phyloP scores from a whole-genome alignment of 345 rosid species.

The Aethionema arabicum region DNA sequence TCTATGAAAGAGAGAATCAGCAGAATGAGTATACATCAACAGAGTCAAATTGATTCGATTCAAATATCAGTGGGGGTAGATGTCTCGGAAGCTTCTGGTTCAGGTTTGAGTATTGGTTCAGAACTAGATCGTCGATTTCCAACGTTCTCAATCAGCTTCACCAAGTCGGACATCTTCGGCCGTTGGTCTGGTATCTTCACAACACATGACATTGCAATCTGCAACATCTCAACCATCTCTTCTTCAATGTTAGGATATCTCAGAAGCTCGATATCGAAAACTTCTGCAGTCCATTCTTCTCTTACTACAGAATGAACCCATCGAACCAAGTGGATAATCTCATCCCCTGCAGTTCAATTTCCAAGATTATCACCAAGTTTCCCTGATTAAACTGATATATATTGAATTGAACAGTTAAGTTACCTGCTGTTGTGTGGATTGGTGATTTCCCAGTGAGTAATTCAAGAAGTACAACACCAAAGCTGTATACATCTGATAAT shows the following conservation, averaged over 20 bases:
- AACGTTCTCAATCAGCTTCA: conserved; percentile 73
- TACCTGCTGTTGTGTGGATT: conserved; percentile 61
- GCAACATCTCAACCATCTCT: conserved; percentile 98
- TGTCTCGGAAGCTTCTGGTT: conserved; percentile 47
- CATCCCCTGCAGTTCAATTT: conserved; percentile 64
- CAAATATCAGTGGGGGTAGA: conserved; percentile 45
- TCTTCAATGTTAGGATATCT: conserved; percentile 91
- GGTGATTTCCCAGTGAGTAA: conserved; percentile 94
- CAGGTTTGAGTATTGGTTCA: conserved; percentile 48
- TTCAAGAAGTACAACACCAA: conserved; percentile 91
- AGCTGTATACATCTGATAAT: conserved; percentile 87
- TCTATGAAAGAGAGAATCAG: conserved; percentile 22
- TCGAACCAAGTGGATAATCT: conserved; percentile 84
- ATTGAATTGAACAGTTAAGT: not conserved
- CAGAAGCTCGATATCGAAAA: conserved; percentile 86
- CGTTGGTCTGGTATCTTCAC: conserved; percentile 80
- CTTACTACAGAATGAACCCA: conserved; percentile 99
- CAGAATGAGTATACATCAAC: conserved; percentile 23
- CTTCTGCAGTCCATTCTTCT: conserved; percentile 99
- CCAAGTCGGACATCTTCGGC: conserved; percentile 75
- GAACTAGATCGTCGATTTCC: conserved; percentile 34
- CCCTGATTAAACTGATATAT: no score
- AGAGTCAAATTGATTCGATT: conserved; percentile 27
- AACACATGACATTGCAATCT: conserved; percentile 92
- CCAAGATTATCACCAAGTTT: conserved; percentile 50